phyloP scores from a whole-genome alignment of 305 asterid genomes.

The Fraxinus baroniana region DNA sequence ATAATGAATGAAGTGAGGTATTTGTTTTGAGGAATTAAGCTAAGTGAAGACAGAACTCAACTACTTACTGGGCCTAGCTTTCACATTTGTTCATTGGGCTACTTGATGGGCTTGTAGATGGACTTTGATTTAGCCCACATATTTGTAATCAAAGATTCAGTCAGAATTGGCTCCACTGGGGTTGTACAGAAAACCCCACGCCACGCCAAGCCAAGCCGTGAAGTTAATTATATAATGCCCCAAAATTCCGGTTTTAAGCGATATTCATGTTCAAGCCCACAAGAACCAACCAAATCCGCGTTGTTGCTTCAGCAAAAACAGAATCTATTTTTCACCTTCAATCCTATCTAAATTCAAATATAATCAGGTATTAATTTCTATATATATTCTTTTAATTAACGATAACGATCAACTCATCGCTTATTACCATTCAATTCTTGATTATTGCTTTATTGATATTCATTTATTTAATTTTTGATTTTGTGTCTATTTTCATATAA shows the following conservation, averaged over 20 bases:
- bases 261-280: not conserved
- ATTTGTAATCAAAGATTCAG: not conserved
- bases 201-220: not conserved
- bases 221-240: not conserved
- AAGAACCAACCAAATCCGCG: not conserved
- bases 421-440: not conserved
- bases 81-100: not conserved
- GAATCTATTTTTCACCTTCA: not conserved
- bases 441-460: not conserved
- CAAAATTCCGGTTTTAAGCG: not conserved
- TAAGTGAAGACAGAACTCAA: not conserved
- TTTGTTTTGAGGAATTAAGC: not conserved
- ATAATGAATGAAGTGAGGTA: not conserved
- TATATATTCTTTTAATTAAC: not conserved
- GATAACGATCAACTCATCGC: not conserved
- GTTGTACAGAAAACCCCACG: not conserved
- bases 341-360: not conserved
- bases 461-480: not conserved
- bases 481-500: not conserved
- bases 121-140: not conserved
- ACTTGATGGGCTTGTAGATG: not conserved
- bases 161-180: not conserved
- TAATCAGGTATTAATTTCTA: not conserved
- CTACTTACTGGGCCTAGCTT: not conserved
- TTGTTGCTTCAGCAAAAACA: not conserved